These are phyloP conservation scores for Venturia aucupariae DNA, from an alignment of 2,329 filamentous ascomycete genomes.

Conservation along the genomic window DNA sequence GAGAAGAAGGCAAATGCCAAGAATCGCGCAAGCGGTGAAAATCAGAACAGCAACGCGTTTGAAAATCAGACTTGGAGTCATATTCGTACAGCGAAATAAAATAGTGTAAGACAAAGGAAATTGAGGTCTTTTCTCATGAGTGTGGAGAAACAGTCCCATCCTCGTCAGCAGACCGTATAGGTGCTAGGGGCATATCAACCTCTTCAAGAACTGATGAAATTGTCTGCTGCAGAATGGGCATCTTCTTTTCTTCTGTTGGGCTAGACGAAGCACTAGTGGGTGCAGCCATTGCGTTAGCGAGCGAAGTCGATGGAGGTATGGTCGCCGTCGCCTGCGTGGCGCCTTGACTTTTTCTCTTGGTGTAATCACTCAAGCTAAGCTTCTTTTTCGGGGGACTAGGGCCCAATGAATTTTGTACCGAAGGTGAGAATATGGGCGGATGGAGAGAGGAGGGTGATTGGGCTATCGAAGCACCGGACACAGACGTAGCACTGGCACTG, in stretches of 20 bases:
- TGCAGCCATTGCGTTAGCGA: background rate
- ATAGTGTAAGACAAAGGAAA: background rate
- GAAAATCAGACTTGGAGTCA: background rate
- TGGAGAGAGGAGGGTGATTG: conserved; percentile 23
- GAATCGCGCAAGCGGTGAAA: background rate
- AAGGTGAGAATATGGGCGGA: conserved; percentile 21
- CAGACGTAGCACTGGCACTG: conserved; percentile 19
- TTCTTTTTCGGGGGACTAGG: conserved; percentile 38
- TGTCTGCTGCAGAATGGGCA: background rate
- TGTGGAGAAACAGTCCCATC: background rate
- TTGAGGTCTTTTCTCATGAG: background rate
- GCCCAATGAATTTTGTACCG: conserved; percentile 32
- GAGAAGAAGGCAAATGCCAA: background rate
- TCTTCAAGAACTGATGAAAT: conserved; percentile 10
- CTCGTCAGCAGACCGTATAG: background rate
- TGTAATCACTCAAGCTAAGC: conserved; percentile 43
- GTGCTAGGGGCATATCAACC: conserved; percentile 12
- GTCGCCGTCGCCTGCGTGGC: background rate
- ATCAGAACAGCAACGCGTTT: background rate
- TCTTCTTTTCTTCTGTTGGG: conserved; percentile 2
- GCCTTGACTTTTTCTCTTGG: conserved; percentile 33
- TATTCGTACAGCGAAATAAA: conserved; percentile 2
- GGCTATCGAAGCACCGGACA: conserved; percentile 17
- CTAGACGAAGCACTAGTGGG: background rate
- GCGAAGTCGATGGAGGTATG: background rate